phyloP scores from a whole-genome alignment of 129 eudicot species.

The Flaveria sonorensis region DNA sequence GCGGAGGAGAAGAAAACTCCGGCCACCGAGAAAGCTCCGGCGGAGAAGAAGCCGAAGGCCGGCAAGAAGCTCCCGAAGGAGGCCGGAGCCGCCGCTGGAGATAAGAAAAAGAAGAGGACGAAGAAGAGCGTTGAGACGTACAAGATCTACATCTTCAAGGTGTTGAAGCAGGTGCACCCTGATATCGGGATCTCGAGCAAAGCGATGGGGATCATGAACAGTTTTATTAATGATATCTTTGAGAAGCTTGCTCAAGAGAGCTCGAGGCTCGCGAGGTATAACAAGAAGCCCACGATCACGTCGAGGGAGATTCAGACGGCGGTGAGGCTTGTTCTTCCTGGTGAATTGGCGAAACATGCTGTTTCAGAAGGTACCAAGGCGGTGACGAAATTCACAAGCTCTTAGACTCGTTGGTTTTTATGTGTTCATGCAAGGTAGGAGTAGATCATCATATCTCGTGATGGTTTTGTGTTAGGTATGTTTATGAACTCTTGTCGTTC shows the following conservation, averaged over 20 bases:
- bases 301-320: constrained; percentile 48
- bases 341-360: constrained; percentile 48
- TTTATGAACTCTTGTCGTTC: not conserved
- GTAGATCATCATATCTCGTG: constrained; percentile 13
- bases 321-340: constrained; percentile 43
- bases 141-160: constrained; percentile 69
- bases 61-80: constrained; percentile 44
- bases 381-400: constrained; percentile 40
- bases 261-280: constrained; percentile 47
- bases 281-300: constrained; percentile 49
- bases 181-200: constrained; percentile 52
- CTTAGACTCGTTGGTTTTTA: not conserved
- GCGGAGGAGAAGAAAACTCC: constrained; percentile 51
- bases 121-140: constrained; percentile 54
- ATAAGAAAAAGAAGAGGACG: constrained; percentile 50
- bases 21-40: constrained; percentile 38
- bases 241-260: constrained; percentile 49
- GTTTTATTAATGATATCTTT: constrained; percentile 47
- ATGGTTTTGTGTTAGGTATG: not conserved
- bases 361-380: constrained; percentile 47
- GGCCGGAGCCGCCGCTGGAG: constrained; percentile 35
- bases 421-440: not conserved
- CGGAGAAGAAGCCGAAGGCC: constrained; percentile 49
- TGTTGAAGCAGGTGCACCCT: constrained; percentile 44
- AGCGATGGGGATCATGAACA: constrained; percentile 55